Evolutionary conservation across 176 grass and related monocot species (phyloP).

Genomic region (Zoysia japonica): DNA sequence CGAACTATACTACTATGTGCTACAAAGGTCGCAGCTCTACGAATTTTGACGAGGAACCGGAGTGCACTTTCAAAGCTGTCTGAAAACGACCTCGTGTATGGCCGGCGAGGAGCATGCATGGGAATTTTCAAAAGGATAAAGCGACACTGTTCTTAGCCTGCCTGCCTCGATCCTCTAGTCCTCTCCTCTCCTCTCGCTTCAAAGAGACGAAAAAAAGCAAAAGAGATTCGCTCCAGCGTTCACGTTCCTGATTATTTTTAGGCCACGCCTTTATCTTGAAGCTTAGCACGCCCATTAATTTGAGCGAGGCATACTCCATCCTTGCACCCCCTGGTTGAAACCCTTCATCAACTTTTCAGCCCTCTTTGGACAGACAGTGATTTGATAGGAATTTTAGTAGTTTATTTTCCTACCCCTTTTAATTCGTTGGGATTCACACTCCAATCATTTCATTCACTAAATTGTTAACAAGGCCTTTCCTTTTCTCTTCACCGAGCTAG

Average conservation of each 20-base stretch:
- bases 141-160: slow-evolving; percentile 33
- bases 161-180: background rate
- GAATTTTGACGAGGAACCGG: background rate
- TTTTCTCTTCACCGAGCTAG: too few relatives aligned
- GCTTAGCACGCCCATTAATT: slow-evolving; percentile 8
- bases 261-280: slow-evolving; percentile 25
- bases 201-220: slow-evolving; percentile 39
- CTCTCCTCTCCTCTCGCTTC: background rate
- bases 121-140: slow-evolving; percentile 74
- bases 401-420: background rate
- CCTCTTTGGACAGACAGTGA: slow-evolving; percentile 22
- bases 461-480: background rate
- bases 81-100: slow-evolving; percentile 40
- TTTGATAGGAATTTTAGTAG: background rate
- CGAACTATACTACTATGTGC: too few relatives aligned
- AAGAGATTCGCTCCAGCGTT: slow-evolving; percentile 43
- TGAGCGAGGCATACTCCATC: background rate
- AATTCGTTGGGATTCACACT: slow-evolving; percentile 2
- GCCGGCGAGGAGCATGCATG: slow-evolving; percentile 35
- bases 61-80: slow-evolving; percentile 32
- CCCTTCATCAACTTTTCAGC: background rate
- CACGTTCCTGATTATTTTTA: slow-evolving; percentile 22
- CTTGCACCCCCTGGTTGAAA: background rate
- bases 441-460: slow-evolving; percentile 16
- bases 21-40: background rate